These are phyloP conservation scores for Termitomyces sp. DNA, from an alignment of 768 basidiomycete species.

Conservation along the genomic window DNA sequence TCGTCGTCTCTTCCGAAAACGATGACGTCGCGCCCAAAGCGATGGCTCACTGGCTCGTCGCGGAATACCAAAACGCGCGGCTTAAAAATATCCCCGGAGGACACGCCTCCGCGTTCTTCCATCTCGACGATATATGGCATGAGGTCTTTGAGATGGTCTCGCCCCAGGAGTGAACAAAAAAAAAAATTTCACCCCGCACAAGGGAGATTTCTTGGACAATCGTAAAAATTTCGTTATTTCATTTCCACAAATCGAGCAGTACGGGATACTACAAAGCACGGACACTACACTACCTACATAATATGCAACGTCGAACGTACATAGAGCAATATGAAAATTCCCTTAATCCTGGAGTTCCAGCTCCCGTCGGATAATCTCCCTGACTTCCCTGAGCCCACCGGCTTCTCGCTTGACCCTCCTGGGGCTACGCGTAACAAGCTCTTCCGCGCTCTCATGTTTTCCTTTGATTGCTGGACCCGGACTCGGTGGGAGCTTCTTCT, in stretches of 20 bases:
- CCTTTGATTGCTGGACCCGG: constrained; percentile 42
- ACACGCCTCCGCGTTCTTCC: constrained; percentile 45
- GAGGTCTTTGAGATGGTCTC: constrained; percentile 26
- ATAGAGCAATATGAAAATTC: constrained; percentile 29
- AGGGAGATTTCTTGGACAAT: constrained; percentile 1
- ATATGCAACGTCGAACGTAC: constrained; percentile 22
- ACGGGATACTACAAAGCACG: constrained; percentile 22
- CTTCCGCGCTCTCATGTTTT: constrained; percentile 59
- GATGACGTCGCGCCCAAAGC: constrained; percentile 41
- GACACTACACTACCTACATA: constrained; percentile 2
- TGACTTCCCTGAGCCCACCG: constrained; percentile 74
- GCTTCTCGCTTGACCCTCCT: constrained; percentile 66
- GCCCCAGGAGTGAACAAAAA: not conserved
- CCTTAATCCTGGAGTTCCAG: constrained; percentile 63
- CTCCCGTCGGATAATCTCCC: constrained; percentile 80
- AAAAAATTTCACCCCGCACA: not conserved
- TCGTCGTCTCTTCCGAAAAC: constrained; percentile 41
- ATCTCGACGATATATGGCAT: constrained; percentile 46
- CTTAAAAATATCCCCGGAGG: constrained; percentile 45
- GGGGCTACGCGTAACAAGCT: constrained; percentile 69
- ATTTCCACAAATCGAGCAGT: constrained; percentile 21
- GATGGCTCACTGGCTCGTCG: constrained; percentile 51
- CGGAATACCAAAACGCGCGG: constrained; percentile 42
- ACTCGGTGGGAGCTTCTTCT: constrained; percentile 36
- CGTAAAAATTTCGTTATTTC: not conserved